A percentile compares a stretch with the other conserved stretches of the same genome.
These are phyloP conservation scores for Diaporthe destruens DNA, from an alignment of 2,329 filamentous ascomycete genomes.

Conservation along the genomic window DNA sequence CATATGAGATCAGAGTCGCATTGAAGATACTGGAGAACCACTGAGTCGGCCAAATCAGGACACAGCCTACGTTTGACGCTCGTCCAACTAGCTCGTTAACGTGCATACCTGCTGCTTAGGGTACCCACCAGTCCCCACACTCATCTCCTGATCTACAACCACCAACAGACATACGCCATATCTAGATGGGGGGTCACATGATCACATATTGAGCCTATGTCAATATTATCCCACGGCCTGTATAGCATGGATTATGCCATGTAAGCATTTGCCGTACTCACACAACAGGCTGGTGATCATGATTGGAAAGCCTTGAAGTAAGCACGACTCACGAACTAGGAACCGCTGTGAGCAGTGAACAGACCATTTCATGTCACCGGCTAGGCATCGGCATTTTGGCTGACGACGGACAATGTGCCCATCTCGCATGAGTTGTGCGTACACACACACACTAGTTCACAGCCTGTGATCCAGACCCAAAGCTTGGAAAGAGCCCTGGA, in stretches of 20 bases:
- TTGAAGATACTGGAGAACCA: neutral
- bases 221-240: rapidly evolving
- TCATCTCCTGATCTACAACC: neutral
- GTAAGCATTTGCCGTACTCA: neutral
- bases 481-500: too few species aligned
- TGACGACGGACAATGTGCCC: neutral
- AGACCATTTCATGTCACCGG: too few species aligned
- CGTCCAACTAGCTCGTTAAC: neutral
- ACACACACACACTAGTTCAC: too few species aligned
- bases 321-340: too few species aligned
- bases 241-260: too few species aligned
- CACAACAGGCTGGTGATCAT: too few species aligned
- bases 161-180: neutral
- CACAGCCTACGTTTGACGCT: neutral
- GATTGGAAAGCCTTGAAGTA: too few species aligned
- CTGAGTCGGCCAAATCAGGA: neutral
- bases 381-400: neutral
- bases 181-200: neutral
- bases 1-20: neutral
- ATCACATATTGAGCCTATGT: neutral
- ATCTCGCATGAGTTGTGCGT: neutral
- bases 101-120: neutral
- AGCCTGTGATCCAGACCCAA: neutral
- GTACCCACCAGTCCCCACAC: neutral
- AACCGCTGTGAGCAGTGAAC: too few species aligned